Conservation (phyloP, 768 basidiomycete genomes). For the Pisolithus tinctorius region DNA sequence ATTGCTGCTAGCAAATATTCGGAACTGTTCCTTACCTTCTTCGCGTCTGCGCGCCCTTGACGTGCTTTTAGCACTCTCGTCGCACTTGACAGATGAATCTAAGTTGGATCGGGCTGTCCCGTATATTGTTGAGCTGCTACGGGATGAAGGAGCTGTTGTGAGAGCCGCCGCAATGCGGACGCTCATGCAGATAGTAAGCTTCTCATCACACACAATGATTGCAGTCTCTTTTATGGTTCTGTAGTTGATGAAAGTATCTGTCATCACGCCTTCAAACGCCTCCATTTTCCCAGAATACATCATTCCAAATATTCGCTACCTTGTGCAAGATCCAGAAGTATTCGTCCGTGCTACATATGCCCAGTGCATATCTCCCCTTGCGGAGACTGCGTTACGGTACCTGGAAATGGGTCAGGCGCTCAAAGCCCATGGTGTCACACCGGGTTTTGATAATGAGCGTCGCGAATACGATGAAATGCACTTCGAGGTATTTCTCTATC, state of each 20-base stretch:
- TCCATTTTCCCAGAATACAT: conserved; percentile 93
- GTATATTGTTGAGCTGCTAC: conserved; percentile 81
- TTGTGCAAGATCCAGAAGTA: conserved; percentile 79
- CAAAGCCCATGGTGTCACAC: conserved; percentile 68
- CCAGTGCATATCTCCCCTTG: conserved; percentile 77
- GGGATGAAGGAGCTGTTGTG: conserved; percentile 80
- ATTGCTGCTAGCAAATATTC: conserved; percentile 79
- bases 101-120: conserved; percentile 92
- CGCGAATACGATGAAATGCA: conserved; percentile 74
- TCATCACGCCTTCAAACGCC: conserved; percentile 56
- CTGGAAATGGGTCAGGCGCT: conserved; percentile 91
- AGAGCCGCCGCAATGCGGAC: conserved; percentile 74
- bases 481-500: conserved; percentile 53
- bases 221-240: conserved; percentile 21
- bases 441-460: conserved; percentile 36
- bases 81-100: conserved; percentile 87
- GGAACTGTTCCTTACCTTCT: conserved; percentile 80
- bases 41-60: conserved; percentile 84
- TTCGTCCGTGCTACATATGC: conserved; percentile 80
- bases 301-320: conserved; percentile 79
- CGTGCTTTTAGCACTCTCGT: conserved; percentile 73
- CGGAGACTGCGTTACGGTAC: conserved; percentile 81
- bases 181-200: conserved; percentile 74
- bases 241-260: conserved; percentile 56
- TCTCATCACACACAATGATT: not conserved